Evolutionary conservation across 2,329 filamentous ascomycete genomes (phyloP), one percentile per base, ranked within the genome.

Genomic region (Cladosporium sp.): DNA sequence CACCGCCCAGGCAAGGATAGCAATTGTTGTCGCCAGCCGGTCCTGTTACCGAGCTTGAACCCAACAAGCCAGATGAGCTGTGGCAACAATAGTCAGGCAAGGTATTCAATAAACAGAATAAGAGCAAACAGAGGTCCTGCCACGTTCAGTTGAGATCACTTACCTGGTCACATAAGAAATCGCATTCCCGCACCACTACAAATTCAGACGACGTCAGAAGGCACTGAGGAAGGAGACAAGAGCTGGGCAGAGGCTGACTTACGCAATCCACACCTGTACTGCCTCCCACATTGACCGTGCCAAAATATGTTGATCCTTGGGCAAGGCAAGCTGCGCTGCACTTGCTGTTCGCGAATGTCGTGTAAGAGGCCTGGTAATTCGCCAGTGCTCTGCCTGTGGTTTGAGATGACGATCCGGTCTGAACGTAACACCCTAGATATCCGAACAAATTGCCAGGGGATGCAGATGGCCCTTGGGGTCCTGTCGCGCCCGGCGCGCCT

Each of bases 401-500:
- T 2, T 46, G 43, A 6, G 52, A 52, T 30, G 48, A 45, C 9
- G 49, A 52, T 4, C 59, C 61, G 3, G 57, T 60, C 20, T 64
- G 62, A 0, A 62, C 55, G 20, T 60, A 65, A 51, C 62, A 65
- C 42, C 62, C 61, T 12, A 62, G 45, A 32, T 63, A 65, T 30
- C 53, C 55, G 50, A 56, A 64, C 11, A 53, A 42, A 7, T 47
- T 52, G 4, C 40, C 43, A 6, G 49, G 32, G 8, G 54, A 38
- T 7, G 46, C 54, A 6, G 50, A 36, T 7, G 57, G 46, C 1
- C 57, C 53, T 29, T 29, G n/a, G 18, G 50, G 29, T 13, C 42
- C 42, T 15, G 42, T 15, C 4, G 30, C 36, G 3, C 47, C 47
- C 3, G 38, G 18, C 16, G 39, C 20, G n/a, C 35, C 41, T 8